Evolutionary conservation across 2,329 filamentous ascomycete genomes (phyloP), one percentile per base, ranked within the genome.

Genomic region (Coleophoma eucalyptorum): DNA sequence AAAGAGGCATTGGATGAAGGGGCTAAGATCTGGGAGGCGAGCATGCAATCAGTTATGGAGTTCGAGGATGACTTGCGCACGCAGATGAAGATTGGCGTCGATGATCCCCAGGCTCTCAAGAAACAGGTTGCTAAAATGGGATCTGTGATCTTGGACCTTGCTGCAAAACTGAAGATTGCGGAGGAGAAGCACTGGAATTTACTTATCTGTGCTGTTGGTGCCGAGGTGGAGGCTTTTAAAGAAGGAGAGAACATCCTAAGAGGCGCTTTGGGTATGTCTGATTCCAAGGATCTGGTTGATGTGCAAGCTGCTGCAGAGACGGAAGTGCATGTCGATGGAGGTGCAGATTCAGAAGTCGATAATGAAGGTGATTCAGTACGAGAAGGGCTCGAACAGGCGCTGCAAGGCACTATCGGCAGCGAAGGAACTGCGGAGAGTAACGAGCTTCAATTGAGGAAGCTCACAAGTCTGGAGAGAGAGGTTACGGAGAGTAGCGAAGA

Each of bases 131-230:
- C 59, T 4, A 74, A 78, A 53, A 84, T 91, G 76, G 72, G 77
- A 26, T 63, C 62, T 3, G 77, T 85, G 4, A 76, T 86, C 12
- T 58, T 61, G 1, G 75, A 77, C 3, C 67, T 93, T 4, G 76
- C 83, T 48, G 67, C 73, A 15, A 75, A 77, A 18, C 61, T 84
- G 21, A 69, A 73, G 1, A 62, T 76, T 2, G 84, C 84, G 0
- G 80, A 87, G 53, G 69, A 74, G 1, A 79, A 79, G 50, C 76
- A 78, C 15, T 93, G 89, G 88, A 91, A 86, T 50, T 69, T 92
- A 15, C 73, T 93, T 16, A 83, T 91, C 4, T 88, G 82, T 47
- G 87, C 87, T 11, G 83, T 93, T 33, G 86, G 87, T 0, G 88
- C 89, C 0, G 89, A 90, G 64, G 63, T 88, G 1, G 83, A 86